Conservation (phyloP, 768 basidiomycete genomes). For the Hypsizygus marmoreus region DNA sequence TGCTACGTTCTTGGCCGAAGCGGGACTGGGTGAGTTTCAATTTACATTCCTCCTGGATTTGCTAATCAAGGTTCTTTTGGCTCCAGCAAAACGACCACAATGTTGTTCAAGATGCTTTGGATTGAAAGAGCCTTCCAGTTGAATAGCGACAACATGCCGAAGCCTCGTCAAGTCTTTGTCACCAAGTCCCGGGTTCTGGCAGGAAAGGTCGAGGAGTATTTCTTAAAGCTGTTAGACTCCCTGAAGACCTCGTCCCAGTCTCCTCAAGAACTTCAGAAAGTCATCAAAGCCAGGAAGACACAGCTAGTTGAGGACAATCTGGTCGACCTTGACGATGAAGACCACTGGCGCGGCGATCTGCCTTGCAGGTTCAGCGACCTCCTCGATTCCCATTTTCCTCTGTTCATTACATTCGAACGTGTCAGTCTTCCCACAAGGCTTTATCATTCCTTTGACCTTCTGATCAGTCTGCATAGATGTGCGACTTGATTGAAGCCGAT, state of each 20-base stretch:
- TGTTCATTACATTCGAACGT: constrained; percentile 68
- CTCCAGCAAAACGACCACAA: constrained; percentile 73
- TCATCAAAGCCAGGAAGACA: constrained; percentile 19
- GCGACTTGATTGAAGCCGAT: constrained; percentile 50
- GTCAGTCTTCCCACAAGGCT: constrained; percentile 37
- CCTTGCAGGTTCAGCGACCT: constrained; percentile 58
- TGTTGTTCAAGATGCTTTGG: constrained; percentile 75
- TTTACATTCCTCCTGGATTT: neutral
- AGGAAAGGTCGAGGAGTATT: constrained; percentile 72
- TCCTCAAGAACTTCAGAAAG: constrained; percentile 37
- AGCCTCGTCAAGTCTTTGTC: constrained; percentile 70
- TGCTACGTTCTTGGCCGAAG: constrained; percentile 72
- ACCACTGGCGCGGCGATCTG: constrained; percentile 40
- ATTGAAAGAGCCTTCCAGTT: constrained; percentile 59
- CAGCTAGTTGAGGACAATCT: constrained; percentile 25
- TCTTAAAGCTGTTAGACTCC: constrained; percentile 49
- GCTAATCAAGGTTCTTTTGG: neutral
- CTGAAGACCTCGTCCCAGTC: constrained; percentile 37
- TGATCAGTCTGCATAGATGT: constrained; percentile 37
- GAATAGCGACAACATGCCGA: constrained; percentile 33
- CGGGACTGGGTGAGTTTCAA: constrained; percentile 62
- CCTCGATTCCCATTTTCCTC: constrained; percentile 61
- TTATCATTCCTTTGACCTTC: neutral
- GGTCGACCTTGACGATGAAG: constrained; percentile 45
- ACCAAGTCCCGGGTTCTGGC: constrained; percentile 70